Percentiles rank a stretch among this genome's conserved stretches.
Evolutionary conservation across 495 filamentous ascomycete genomes (phyloP).

Genomic region (Lentithecium fluviatile): DNA sequence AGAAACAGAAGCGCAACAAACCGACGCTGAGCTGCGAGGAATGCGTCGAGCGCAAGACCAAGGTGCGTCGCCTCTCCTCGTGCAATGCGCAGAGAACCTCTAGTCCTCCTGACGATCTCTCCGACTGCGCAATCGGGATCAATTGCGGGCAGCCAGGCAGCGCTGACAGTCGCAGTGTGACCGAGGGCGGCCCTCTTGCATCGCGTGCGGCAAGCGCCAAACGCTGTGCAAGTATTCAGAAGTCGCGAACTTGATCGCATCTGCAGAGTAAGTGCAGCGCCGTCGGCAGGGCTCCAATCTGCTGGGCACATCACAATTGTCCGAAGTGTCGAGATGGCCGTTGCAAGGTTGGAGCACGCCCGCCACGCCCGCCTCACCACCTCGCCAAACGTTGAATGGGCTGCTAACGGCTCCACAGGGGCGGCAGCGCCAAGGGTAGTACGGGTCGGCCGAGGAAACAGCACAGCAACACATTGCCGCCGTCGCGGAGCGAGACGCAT

Average conservation of each 20-base stretch:
- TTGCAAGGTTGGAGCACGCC: too few relatives aligned
- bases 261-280: constrained; percentile 50
- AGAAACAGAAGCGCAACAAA: constrained; percentile 74
- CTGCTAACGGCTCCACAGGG: constrained; percentile 34
- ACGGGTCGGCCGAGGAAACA: constrained; percentile 14
- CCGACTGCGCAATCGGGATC: neutral
- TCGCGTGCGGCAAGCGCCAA: constrained; percentile 70
- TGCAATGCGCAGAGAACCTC: neutral
- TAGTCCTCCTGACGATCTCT: neutral
- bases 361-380: neutral
- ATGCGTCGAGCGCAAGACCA: constrained; percentile 70
- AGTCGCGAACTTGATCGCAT: constrained; percentile 63
- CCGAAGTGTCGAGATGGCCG: too few relatives aligned
- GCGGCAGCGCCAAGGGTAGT: constrained; percentile 12
- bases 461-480: constrained; percentile 11
- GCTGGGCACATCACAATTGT: too few relatives aligned
- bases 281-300: neutral
- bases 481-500: constrained; percentile 8
- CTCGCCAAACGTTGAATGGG: neutral
- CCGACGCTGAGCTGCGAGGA: constrained; percentile 70
- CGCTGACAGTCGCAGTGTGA: constrained; percentile 44
- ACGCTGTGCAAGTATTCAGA: constrained; percentile 67
- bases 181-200: constrained; percentile 50
- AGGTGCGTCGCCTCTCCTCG: constrained; percentile 45
- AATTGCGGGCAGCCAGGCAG: neutral